Base-by-base conservation (phyloP, 2,329 filamentous ascomycete genomes). In the Hansfordia pulvinata region DNA sequence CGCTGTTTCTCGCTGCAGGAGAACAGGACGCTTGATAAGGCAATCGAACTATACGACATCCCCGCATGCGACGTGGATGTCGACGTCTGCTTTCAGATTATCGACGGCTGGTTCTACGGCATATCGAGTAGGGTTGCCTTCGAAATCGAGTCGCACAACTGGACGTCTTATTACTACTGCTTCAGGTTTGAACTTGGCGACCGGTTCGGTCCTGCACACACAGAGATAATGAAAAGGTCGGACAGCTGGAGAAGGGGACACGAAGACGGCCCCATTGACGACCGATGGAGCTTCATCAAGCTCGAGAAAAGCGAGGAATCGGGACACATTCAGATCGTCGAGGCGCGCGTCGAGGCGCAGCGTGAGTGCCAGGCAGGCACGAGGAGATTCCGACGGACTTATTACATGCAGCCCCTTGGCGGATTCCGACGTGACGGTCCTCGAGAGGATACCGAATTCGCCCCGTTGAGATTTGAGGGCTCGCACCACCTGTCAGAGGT, bases 81-180 rank as follows among this genome's bases (percentile, higher is more conserved):
- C 8, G 74, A 69, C 0, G 57, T 81, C n/a, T 78, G 69, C 33
- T 85, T 86, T 41, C 76, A 80, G 33, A 66, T 85, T 11, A 59
- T 79, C 33, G 58, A 71, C 19, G 62, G 58, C 8, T 58, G 71
- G 37, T 71, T 86, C 20, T 85, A 85, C 37, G 75, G 66, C 0
- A 51, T 85, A 5, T 79, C 78, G 0, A 85, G 72, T 35, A 64
- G 74, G 35, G 65, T 64, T 2, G 62, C 63, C 3, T 67, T 70
- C 27, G 67, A 76, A 30, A 58, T 68, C 0, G 68, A 77, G 31
- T 69, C 77, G 30, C 57, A 69, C 4, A 67, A 77, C 30, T 78
- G 69, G 64, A 70, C 69, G 1, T 80, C 74, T 0, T 78, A 69
- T 42, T 86, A 84, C 41, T 63, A 72, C 30, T 78, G 70, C 43